Evolutionary conservation across 2,329 filamentous ascomycete genomes (phyloP), one percentile per base, ranked within the genome.

Genomic region (Corniculantispora saksenae): DNA sequence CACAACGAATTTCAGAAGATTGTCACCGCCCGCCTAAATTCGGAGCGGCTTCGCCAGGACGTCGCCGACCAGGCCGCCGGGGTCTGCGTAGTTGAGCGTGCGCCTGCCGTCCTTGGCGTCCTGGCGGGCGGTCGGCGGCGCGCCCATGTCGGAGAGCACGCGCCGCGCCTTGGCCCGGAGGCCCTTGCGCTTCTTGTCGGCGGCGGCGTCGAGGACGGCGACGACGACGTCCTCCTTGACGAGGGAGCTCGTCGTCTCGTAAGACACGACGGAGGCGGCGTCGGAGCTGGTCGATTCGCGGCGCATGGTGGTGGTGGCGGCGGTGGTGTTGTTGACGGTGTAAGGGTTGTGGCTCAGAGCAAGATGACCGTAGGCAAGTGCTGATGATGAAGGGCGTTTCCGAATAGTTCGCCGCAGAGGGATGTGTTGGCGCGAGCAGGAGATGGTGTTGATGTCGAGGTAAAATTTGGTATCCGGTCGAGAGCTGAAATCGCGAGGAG

Each of bases 111-210:
- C 72, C 68, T 72, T 74, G 60, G 69, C 74, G 64, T 77, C 75
- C 63, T 76, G 72, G 55, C 73, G 68, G 32, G 67, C 62, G 15
- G 75, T 77, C 1, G 75, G 75, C 51, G 75, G 75, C 32, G 68
- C 71, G 60, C 75, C 75, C 58, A 77, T 69, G 57, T 76, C 74
- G 57, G 73, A 69, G 35, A 76, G 69, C 59, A 76, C 71, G 54
- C 76, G 74, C 66, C 75, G 74, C 19, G 75, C 74, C 63, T 73
- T 73, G 62, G 76, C 72, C 54, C 74, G 73, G 64, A 76, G 66
- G 57, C 72, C 72, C 54, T 73, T 67, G 38, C 72, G 70, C 15
- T 60, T 25, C 23, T 58, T 5, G 15, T 48, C 29, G 10, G 43
- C 38, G 1, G 32, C 19, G 13, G 13, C 32, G 21, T 53, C 57